phyloP scores from a whole-genome alignment of 2,329 filamentous ascomycete species.

The Scytalidium lignicola region DNA sequence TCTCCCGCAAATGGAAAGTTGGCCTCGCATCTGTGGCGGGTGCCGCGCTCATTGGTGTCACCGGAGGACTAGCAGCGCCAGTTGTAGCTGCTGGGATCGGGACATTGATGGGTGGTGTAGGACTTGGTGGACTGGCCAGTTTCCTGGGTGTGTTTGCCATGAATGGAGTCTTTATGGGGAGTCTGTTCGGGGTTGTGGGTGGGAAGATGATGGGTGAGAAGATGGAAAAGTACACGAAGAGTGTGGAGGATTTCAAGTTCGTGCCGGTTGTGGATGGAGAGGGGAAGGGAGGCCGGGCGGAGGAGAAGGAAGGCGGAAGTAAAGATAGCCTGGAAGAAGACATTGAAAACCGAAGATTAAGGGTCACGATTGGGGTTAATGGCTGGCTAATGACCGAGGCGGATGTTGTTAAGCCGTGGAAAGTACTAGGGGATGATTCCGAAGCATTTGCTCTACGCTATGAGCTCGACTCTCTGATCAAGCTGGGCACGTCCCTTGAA shows the following conservation, averaged over 20 bases:
- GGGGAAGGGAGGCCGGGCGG: no score
- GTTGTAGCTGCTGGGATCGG: constrained; percentile 82
- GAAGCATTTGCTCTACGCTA: constrained; percentile 83
- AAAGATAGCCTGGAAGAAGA: constrained; percentile 24
- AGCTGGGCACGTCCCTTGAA: constrained; percentile 68
- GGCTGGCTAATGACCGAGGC: constrained; percentile 76
- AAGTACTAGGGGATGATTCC: constrained; percentile 61
- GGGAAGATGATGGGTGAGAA: constrained; percentile 74
- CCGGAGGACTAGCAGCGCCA: constrained; percentile 84
- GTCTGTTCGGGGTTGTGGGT: constrained; percentile 84
- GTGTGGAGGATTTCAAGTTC: constrained; percentile 79
- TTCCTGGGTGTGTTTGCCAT: constrained; percentile 84
- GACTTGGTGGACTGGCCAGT: constrained; percentile 77
- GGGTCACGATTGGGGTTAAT: constrained; percentile 80
- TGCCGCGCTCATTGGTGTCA: constrained; percentile 84
- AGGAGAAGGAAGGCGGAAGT: constrained; percentile 30
- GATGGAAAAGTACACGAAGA: constrained; percentile 81
- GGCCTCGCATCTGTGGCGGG: constrained; percentile 82
- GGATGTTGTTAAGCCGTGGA: constrained; percentile 78
- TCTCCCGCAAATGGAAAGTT: constrained; percentile 77
- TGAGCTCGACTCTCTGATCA: constrained; percentile 72
- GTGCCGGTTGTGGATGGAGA: constrained; percentile 58
- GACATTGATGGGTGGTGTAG: constrained; percentile 77
- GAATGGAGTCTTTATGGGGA: constrained; percentile 78
- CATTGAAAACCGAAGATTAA: constrained; percentile 47